Base-by-base conservation (phyloP, 257 asterid species). In the Vinca minor region DNA sequence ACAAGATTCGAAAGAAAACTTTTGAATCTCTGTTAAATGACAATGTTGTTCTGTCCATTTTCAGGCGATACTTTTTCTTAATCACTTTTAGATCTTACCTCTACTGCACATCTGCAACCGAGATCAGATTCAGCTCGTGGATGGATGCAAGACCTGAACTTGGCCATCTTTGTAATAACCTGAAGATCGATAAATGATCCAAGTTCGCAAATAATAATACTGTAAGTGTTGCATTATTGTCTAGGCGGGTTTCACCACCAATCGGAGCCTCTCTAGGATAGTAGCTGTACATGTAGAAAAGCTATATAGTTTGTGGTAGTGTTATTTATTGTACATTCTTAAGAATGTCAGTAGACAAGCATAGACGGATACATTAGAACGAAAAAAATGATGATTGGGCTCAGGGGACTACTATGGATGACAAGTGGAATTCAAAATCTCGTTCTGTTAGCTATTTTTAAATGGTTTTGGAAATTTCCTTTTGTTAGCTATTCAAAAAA, bases 111-210 rank as follows among this genome's bases (percentile, higher is more conserved):
- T 73, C 87, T 69, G 82, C 84, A 74, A 68, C 71, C 52, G 84
- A 83, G 74, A 78, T 65, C 77, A 79, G 63, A 47, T 91, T 91
- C 82, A 72, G 79, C 58, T 65, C 81, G 36, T 91, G 98, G 98
- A 83, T 91, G 91, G 87, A 77, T 35, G 95, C 94, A 17, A 86
- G 98, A 79, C 98, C 98, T 65, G 98, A 91, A 78, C 96, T 91
- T 5, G 89, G 89, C 73, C 96, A 91, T 74, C 95, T 91, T 14
- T 91, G 91, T 77, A 84, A 86, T 73, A 91, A 91, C 76, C 85
- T 91, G 61, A 88, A 87, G 68, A 83, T 91, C 52, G 89, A 85
- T 52, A 81, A 75, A 64, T 89, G 76, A 70, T 29, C 46, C 36
- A 0, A 41, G 12, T 3, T 23, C 2, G 9, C 1, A 28, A 0